Evolutionary conservation across 2,329 filamentous ascomycete species (phyloP).

Genomic region (Fusarium napiforme): DNA sequence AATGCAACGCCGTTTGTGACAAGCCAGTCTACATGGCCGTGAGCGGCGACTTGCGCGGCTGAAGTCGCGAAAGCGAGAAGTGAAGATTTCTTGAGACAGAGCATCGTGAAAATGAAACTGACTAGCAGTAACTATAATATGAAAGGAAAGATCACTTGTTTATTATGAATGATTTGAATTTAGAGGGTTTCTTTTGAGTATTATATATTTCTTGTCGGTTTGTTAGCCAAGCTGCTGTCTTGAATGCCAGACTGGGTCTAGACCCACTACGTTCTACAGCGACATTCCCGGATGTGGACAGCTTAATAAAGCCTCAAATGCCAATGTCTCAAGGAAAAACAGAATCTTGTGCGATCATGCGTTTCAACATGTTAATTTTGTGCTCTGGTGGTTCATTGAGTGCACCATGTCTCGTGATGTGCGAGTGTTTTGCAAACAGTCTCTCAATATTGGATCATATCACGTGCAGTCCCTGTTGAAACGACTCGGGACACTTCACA

Average conservation of each 20-base stretch:
- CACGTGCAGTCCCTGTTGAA: neutral
- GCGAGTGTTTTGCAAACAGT: no score
- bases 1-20: conserved; percentile 38
- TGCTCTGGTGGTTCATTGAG: neutral
- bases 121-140: neutral
- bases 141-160: no score
- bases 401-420: neutral
- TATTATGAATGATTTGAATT: accelerated
- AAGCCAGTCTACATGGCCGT: conserved; percentile 43
- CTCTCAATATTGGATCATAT: neutral
- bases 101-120: conserved; percentile 6
- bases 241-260: conserved; percentile 6
- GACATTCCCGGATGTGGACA: neutral
- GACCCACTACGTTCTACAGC: conserved; percentile 20
- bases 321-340: neutral
- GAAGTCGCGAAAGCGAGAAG: conserved; percentile 1
- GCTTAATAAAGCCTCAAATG: neutral
- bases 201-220: neutral
- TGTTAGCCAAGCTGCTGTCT: conserved; percentile 1
- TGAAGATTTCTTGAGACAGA: neutral
- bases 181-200: no score
- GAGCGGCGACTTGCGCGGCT: conserved; percentile 8
- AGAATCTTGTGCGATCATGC: neutral
- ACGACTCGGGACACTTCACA: neutral
- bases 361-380: neutral